These are phyloP conservation scores for Colletotrichum echinochloae DNA, from an alignment of 2,329 filamentous ascomycete genomes.

Conservation along the genomic window DNA sequence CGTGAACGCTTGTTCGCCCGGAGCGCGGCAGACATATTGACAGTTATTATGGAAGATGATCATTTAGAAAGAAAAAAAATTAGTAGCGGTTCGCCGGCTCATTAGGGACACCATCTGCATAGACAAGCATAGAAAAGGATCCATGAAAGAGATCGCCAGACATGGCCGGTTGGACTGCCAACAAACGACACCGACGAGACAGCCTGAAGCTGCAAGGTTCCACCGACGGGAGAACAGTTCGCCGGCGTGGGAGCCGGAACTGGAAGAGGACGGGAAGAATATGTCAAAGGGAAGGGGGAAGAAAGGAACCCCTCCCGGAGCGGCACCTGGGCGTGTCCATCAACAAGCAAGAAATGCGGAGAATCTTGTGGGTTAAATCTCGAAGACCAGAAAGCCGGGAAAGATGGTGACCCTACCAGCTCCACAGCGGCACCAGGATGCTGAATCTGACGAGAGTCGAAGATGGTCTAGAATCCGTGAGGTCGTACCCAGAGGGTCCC, in stretches of 20 bases:
- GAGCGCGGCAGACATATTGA: not conserved
- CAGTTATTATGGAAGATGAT: not conserved
- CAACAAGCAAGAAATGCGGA: slow-evolving; percentile 4
- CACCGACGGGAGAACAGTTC: not conserved
- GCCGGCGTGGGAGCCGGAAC: not conserved
- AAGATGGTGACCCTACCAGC: not conserved
- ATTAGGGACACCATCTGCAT: not conserved
- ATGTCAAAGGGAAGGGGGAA: not conserved
- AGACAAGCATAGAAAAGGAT: not conserved
- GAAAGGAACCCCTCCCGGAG: not conserved
- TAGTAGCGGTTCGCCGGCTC: not conserved
- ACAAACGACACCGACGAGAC: slow-evolving; percentile 1
- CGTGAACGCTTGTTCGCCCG: not conserved
- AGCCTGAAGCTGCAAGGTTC: not conserved
- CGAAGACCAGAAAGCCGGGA: not conserved
- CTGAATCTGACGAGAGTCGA: slow-evolving; percentile 6
- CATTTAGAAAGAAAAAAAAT: slow-evolving; percentile 1
- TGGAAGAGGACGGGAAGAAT: not conserved
- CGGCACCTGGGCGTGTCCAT: not conserved
- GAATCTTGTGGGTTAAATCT: not conserved
- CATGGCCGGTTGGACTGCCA: slow-evolving; percentile 27
- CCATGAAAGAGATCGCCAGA: not conserved
- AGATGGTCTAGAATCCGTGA: slow-evolving; percentile 26
- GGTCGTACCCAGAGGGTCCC: slow-evolving; percentile 25
- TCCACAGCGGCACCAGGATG: not conserved